Conservation (phyloP, 2,329 filamentous ascomycete species). For the Trichoderma polysporum region DNA sequence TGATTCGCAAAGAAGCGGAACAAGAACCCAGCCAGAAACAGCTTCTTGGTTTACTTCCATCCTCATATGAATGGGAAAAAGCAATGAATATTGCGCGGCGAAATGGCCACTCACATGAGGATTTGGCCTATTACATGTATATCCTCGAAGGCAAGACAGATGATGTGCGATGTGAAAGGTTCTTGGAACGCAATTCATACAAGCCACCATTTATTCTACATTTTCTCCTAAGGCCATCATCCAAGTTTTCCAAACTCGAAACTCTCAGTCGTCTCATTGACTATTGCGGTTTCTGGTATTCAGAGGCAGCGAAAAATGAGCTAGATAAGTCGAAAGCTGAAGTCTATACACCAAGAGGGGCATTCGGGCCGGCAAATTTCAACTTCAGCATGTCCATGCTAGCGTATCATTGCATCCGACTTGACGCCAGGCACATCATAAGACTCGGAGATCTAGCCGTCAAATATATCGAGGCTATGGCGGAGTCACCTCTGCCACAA, state of each 20-base stretch:
- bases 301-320: not conserved
- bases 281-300: constrained; percentile 26
- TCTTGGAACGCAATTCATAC: constrained; percentile 28
- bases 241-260: constrained; percentile 27
- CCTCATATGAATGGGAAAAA: constrained; percentile 26
- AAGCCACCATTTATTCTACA: constrained; percentile 34
- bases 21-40: constrained; percentile 22
- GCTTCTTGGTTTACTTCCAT: constrained; percentile 30
- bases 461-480: constrained; percentile 29
- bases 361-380: constrained; percentile 27
- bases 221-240: constrained; percentile 32
- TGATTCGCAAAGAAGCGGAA: constrained; percentile 29
- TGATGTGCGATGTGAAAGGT: constrained; percentile 34
- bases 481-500: constrained; percentile 17
- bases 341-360: constrained; percentile 2
- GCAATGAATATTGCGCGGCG: constrained; percentile 24
- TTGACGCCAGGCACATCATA: constrained; percentile 37
- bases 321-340: not conserved
- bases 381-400: constrained; percentile 29
- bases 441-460: constrained; percentile 32
- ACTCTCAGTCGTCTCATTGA: constrained; percentile 31
- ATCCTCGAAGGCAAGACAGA: constrained; percentile 34
- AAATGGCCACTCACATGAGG: constrained; percentile 26
- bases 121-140: constrained; percentile 30
- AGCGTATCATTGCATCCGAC: constrained; percentile 32